Evolutionary conservation across 495 filamentous ascomycete genomes (phyloP), one percentile per base, ranked within the genome.

Genomic region (Penicillium verhagenii): DNA sequence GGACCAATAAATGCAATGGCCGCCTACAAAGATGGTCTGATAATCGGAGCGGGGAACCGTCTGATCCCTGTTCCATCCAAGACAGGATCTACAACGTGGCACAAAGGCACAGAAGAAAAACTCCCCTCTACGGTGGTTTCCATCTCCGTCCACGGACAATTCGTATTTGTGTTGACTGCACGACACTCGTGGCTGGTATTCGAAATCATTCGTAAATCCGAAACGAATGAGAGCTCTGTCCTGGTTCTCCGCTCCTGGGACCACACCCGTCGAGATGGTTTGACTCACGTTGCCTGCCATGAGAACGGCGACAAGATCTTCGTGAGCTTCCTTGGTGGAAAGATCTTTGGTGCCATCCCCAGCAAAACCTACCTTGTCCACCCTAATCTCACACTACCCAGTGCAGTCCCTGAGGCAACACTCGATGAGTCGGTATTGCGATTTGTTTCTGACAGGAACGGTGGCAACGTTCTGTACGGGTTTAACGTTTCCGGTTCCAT

Each of bases 401-500:
- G 10, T 1, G 6, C 37, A 13, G 4, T 20, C 4, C 16, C 26
- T 4, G 66, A 71, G 35, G 67, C 67, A 4, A 58, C 70, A 43
- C 61, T 77, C 9, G 68, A 69, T 8, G 58, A 67, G 0, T 77
- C 73, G 1, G 52, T 74, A 8, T 58, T 64, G 29, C 68, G 59
- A 45, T 66, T 76, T 20, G 58, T 53, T 14, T 25, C 23, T 55
- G 8, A 54, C 19, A 29, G 24, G 18, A 20, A 13, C 39, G 24
- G 62, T 54, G 42, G 45, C 23, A 2, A 58, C n/a, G n/a, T n/a
- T 60, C 7, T 73, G 13, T 75, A 91, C 29, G 89, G 88, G 1
- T 74, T 83, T 7, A 80, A 80, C 24, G 78, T 87, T 21, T 82
- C 88, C 60, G 89, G 89, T 4, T 79, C 85, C 0, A 57, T 91